Conservation (phyloP, 208 protist genomes). For the Trypanosoma lewisi region DNA sequence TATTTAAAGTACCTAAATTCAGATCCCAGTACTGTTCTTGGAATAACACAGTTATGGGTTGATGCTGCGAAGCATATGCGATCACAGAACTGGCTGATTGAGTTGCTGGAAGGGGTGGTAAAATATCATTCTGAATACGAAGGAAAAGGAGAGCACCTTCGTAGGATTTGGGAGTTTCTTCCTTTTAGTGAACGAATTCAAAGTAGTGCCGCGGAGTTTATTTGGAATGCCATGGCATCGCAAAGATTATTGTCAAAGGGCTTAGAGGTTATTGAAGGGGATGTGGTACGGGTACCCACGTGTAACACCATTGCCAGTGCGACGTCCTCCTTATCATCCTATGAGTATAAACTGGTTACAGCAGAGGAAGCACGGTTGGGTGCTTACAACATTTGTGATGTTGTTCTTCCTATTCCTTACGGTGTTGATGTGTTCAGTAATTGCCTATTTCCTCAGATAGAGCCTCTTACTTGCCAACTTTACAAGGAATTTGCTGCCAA, state of each 20-base stretch:
- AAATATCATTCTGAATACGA: constrained; percentile 27
- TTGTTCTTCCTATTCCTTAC: constrained; percentile 81
- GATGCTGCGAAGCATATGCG: constrained; percentile 33
- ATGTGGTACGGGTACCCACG: constrained; percentile 40
- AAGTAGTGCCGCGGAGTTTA: constrained; percentile 54
- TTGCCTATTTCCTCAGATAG: constrained; percentile 23
- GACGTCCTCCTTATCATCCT: neutral
- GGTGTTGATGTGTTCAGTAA: constrained; percentile 6
- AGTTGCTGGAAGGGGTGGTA: constrained; percentile 32
- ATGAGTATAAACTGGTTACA: constrained; percentile 26
- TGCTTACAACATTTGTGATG: constrained; percentile 48
- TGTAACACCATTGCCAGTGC: neutral
- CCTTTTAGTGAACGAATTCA: constrained; percentile 19
- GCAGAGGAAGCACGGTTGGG: constrained; percentile 27
- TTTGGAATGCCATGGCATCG: constrained; percentile 86
- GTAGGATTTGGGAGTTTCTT: constrained; percentile 34
- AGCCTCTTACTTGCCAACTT: constrained; percentile 23
- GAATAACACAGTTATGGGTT: constrained; percentile 46
- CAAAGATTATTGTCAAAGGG: constrained; percentile 57
- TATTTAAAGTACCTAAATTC: constrained; percentile 71
- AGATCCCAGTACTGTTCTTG: constrained; percentile 37
- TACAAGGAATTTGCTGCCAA: constrained; percentile 34
- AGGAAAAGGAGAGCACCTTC: constrained; percentile 7
- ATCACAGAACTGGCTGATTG: constrained; percentile 24
- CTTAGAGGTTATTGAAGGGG: constrained; percentile 48